A percentile compares a stretch with the other conserved stretches of the same genome.
Evolutionary conservation across 1,284 basidiomycete genomes (phyloP).

Genomic region (Hypsizygus ulmarius): DNA sequence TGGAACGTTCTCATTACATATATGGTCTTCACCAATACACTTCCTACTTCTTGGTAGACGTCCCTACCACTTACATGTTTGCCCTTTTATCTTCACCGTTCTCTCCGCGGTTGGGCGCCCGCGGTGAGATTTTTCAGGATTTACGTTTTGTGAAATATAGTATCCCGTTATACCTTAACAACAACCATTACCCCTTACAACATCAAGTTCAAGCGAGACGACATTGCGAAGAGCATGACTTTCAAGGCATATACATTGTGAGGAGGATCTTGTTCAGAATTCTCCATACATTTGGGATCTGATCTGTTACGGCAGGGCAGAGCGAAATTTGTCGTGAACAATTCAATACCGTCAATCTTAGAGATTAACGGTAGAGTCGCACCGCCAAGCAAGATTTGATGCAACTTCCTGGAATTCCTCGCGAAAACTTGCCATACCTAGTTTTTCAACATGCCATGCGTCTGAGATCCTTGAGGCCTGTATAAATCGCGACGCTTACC

Average conservation of each 20-base stretch:
- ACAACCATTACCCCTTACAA: background rate
- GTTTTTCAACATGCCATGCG: background rate
- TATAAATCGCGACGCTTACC: background rate
- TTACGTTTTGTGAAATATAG: constrained; percentile 26
- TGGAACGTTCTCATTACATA: constrained; percentile 20
- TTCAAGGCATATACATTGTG: background rate
- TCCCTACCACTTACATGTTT: constrained; percentile 18
- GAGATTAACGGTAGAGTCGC: background rate
- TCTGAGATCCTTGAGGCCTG: background rate
- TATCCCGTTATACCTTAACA: constrained; percentile 18
- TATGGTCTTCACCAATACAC: constrained; percentile 24
- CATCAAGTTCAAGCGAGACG: background rate
- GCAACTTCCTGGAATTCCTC: background rate
- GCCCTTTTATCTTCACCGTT: constrained; percentile 12
- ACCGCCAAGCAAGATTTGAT: background rate
- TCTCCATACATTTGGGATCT: background rate
- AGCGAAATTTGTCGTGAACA: background rate
- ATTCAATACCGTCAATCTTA: background rate
- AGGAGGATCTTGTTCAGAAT: constrained; percentile 10
- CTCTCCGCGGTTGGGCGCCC: constrained; percentile 15
- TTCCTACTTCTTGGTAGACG: constrained; percentile 22
- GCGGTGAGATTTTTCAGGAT: constrained; percentile 17
- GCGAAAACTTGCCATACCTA: background rate
- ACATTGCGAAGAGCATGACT: background rate
- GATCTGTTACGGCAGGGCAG: constrained; percentile 3